These are phyloP conservation scores for Russula foetens DNA, from an alignment of 768 basidiomycete species.

Conservation along the genomic window DNA sequence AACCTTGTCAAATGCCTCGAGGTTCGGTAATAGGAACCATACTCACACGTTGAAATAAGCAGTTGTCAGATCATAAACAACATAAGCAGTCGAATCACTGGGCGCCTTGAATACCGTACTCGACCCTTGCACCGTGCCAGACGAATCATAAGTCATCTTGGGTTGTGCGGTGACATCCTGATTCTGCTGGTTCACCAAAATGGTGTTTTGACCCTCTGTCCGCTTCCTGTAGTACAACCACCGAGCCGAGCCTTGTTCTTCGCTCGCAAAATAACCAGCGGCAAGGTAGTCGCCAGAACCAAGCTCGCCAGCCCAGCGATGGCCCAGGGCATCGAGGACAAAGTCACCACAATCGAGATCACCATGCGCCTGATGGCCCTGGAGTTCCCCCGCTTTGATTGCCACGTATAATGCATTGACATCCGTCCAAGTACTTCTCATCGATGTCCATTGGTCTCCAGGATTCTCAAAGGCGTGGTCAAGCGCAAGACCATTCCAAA, in stretches of 20 bases:
- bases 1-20: conserved; percentile 17
- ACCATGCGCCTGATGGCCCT: conserved; percentile 88
- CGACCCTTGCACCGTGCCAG: conserved; percentile 58
- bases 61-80: conserved; percentile 64
- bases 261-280: conserved; percentile 67
- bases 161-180: conserved; percentile 72
- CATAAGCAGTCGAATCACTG: conserved; percentile 68
- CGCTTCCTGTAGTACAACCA: conserved; percentile 96
- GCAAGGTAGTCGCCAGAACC: conserved; percentile 84
- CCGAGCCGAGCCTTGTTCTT: conserved; percentile 56
- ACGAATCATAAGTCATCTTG: conserved; percentile 45
- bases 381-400: conserved; percentile 76
- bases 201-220: conserved; percentile 96
- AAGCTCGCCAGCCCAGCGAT: conserved; percentile 91
- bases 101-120: conserved; percentile 69
- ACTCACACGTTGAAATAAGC: conserved; percentile 73
- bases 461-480: conserved; percentile 74
- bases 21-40: neutral
- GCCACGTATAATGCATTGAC: conserved; percentile 74
- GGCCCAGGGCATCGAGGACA: conserved; percentile 87
- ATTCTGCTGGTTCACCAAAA: conserved; percentile 67
- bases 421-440: conserved; percentile 92
- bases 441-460: conserved; percentile 80
- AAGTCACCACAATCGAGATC: conserved; percentile 95
- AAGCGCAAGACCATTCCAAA: conserved; percentile 80